These are phyloP conservation scores for Zygnema circumcarinatum DNA, from an alignment of 139 green algal genomes.

Conservation along the genomic window DNA sequence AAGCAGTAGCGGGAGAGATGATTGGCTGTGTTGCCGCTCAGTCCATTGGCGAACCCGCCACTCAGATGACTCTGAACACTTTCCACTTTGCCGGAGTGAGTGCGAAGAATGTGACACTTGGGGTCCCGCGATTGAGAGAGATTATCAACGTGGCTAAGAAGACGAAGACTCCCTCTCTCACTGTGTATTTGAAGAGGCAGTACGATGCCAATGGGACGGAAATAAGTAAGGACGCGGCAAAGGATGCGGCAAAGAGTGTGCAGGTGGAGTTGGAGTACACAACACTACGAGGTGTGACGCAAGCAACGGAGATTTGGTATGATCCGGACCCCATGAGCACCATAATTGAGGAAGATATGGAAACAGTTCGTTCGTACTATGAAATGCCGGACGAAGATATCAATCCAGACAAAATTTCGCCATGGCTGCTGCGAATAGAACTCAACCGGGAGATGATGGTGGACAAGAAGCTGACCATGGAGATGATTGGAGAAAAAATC, in stretches of 20 bases:
- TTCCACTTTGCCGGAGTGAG: slow-evolving; percentile 96
- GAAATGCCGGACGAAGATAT: slow-evolving; percentile 86
- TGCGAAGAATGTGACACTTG: slow-evolving; percentile 98
- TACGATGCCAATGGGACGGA: slow-evolving; percentile 69
- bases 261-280: slow-evolving; percentile 97
- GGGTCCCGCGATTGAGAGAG: slow-evolving; percentile 95
- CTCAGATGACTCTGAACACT: slow-evolving; percentile 79
- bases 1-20: slow-evolving; percentile 83
- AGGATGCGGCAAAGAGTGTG: slow-evolving; percentile 87
- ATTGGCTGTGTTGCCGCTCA: slow-evolving; percentile 95
- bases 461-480: slow-evolving; percentile 91
- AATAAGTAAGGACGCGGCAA: slow-evolving; percentile 46
- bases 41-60: slow-evolving; percentile 97
- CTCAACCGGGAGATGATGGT: slow-evolving; percentile 90
- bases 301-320: slow-evolving; percentile 85
- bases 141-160: slow-evolving; percentile 99
- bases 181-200: slow-evolving; percentile 79
- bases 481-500: slow-evolving; percentile 80
- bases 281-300: slow-evolving; percentile 80
- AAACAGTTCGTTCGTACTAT: slow-evolving; percentile 87
- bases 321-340: slow-evolving; percentile 81
- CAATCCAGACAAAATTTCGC: slow-evolving; percentile 75
- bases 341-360: slow-evolving; percentile 87
- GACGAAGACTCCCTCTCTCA: slow-evolving; percentile 96
- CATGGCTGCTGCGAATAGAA: slow-evolving; percentile 97